Base-by-base conservation (phyloP, 2,329 filamentous ascomycete genomes). In the Clonostachys sp. region DNA sequence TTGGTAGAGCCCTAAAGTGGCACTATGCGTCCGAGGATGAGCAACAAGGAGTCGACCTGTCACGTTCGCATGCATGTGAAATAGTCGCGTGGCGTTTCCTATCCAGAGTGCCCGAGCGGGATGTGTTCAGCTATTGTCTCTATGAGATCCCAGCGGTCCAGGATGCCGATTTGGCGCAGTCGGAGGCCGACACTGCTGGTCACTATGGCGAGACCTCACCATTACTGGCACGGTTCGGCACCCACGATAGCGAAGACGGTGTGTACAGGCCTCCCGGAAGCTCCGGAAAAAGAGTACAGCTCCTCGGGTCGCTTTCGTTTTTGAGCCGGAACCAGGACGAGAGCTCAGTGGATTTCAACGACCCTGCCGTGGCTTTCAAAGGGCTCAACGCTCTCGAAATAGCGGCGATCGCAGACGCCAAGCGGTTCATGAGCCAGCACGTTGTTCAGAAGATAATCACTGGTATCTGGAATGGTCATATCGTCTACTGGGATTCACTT, bases 361-460 rank as follows among this genome's bases (percentile, higher is more conserved):
- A 80, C 8, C 81, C 87, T 30, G 87, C 86, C 0, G 77, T 81
- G 1, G 80, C 84, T 1, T 95, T 95, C 61, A 82, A 83, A 35
- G 84, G 86, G 16, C 74, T 96, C 43, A 96, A 94, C 62, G 90
- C 89, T 2, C 75, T 97, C 14, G 90, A 95, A 61, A 91, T 95
- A 57, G 90, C 89, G 24, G 84, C 86, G 42, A 83, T 95, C 17
- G 86, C 86, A 12, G 79, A 88, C 49, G 88, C 89, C 33, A 95
- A 95, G 68, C 87, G 87, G 42, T 95, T 95, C 55, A 76, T 95
- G 35, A 86, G 85, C 59, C 89, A 95, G 63, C 78, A 79, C 50
- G 80, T 88, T 4, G 86, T 95, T 12, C 90, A 95, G 61, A 87
- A 86, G 57, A 87, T 95, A 54, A 81, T 95, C 51, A 86, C 87